Evolutionary conservation across 192 early-diverging fungal genomes (phyloP).

Genomic region (Endogone sp.): DNA sequence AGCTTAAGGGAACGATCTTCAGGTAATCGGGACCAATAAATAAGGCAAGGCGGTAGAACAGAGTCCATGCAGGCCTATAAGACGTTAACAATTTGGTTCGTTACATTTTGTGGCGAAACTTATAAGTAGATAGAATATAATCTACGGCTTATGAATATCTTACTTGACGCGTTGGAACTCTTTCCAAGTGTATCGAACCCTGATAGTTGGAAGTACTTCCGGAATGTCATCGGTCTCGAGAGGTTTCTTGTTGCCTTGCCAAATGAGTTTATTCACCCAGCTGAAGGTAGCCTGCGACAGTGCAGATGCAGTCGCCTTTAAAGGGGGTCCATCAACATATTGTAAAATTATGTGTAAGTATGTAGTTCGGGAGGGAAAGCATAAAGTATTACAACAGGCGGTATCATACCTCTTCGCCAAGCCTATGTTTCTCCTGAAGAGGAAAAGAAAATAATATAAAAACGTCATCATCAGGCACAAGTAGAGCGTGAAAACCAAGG

Average conservation of each 20-base stretch:
- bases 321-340: neutral
- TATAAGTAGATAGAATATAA: neutral
- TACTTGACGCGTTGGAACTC: conserved; percentile 19
- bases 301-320: neutral
- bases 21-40: conserved; percentile 29
- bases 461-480: no score
- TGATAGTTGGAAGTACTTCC: conserved; percentile 22
- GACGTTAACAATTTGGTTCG: neutral
- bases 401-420: neutral
- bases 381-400: no score
- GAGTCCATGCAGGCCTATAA: conserved; percentile 5
- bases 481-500: no score
- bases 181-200: conserved; percentile 31
- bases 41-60: conserved; percentile 20
- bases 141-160: conserved; percentile 6
- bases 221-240: conserved; percentile 36
- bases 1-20: conserved; percentile 57
- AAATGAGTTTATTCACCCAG: conserved; percentile 35
- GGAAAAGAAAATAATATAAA: no score
- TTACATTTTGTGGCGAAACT: no score
- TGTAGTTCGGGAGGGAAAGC: no score
- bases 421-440: neutral
- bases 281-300: conserved; percentile 23
- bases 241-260: conserved; percentile 26
- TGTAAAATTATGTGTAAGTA: neutral